Base-by-base conservation (phyloP, 495 filamentous ascomycete genomes). In the Penicillium arizonense region DNA sequence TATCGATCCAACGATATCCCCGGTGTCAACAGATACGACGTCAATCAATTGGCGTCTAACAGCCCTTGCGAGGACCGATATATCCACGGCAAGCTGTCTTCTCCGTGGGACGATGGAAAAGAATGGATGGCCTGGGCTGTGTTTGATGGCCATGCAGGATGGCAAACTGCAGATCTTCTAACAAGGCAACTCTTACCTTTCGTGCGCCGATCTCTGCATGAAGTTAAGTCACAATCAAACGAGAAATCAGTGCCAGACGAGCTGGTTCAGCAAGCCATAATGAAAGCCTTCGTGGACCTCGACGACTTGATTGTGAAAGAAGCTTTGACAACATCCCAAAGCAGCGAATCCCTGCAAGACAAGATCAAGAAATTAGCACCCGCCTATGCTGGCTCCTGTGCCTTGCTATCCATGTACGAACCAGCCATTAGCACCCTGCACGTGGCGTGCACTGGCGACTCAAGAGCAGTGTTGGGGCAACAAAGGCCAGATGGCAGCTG, bases 401-500 rank as follows among this genome's bases (percentile, higher is more conserved):
- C 84, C 3, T 69, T 87, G 8, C 64, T 87, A 0, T 72, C 81
- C 1, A 49, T 82, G 11, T 84, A 77, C 53, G 80, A 87, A 44
- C 67, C 77, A 1, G 11, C 32, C 10, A 68, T 70, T n/a, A 63
- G 69, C 39, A 74, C 66, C 3, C 62, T 87, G 1, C 75, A 79
- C 30, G 82, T 86, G 2, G 85, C 84, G 0, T 82, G 78, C 43
- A 75, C 72, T 2, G 83, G 82, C 5, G 81, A 84, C 61, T 85
- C 78, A 8, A 72, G 83, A 18, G 84, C 85, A 1, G 82, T 87
- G 0, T 65, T 87, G 2, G 85, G 83, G 0, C 72, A 75, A 20
- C 69, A 73, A 61, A 58, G 70, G 4, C 43, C 65, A 0, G 62
- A 74, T 21, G 73, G 74, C 0, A 70, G 54, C 13, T 87, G 81